These are phyloP conservation scores for Nakazawaea siamensis DNA, from an alignment of 805 yeast species.

Conservation along the genomic window DNA sequence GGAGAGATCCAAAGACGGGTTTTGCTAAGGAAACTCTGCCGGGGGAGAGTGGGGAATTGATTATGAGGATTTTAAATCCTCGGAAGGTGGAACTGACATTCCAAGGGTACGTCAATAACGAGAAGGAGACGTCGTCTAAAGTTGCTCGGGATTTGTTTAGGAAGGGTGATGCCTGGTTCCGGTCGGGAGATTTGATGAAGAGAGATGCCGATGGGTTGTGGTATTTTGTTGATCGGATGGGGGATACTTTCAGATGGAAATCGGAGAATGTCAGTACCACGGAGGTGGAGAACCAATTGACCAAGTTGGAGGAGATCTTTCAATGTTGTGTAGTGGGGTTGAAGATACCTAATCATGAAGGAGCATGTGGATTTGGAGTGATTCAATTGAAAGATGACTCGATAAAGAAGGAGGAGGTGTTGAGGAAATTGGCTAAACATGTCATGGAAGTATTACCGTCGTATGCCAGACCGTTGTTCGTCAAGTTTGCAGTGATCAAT, in stretches of 20 bases:
- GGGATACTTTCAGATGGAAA: conserved; percentile 96
- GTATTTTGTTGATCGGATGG: conserved; percentile 86
- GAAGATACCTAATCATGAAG: conserved; percentile 80
- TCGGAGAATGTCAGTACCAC: conserved; percentile 91
- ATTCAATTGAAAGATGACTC: conserved; percentile 36
- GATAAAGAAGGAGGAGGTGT: conserved; percentile 20
- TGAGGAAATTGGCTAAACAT: conserved; percentile 28
- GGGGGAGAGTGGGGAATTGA: conserved; percentile 79
- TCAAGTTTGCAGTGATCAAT: conserved; percentile 60
- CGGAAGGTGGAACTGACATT: conserved; percentile 64
- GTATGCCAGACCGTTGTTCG: conserved; percentile 79
- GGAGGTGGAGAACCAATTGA: conserved; percentile 78
- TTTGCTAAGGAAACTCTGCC: conserved; percentile 43
- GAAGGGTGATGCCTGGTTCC: conserved; percentile 86
- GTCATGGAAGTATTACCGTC: conserved; percentile 51
- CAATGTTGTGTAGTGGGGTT: conserved; percentile 86
- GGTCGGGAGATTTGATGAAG: conserved; percentile 78
- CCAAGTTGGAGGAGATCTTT: conserved; percentile 35
- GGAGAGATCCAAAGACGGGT: conserved; percentile 61
- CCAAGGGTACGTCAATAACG: conserved; percentile 85
- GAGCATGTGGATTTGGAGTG: conserved; percentile 89
- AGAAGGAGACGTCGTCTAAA: conserved; percentile 71
- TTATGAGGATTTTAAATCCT: conserved; percentile 62
- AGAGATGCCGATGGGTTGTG: conserved; percentile 60
- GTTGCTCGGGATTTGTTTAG: conserved; percentile 64